Base-by-base conservation (phyloP, 371 early-diverging fungal species). In the Mucor racemosus region DNA sequence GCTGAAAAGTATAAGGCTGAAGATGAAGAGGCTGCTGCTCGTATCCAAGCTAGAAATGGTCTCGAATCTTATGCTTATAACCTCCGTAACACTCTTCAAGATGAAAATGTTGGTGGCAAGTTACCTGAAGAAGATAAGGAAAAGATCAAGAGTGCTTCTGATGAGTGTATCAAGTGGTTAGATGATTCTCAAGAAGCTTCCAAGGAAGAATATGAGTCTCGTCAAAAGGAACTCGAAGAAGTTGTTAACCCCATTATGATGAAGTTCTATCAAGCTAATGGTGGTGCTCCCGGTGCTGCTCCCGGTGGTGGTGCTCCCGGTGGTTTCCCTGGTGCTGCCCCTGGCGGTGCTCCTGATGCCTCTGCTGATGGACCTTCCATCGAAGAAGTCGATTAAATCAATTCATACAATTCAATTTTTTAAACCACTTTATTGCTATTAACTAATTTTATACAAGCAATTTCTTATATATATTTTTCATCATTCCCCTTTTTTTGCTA, bases 201-300 rank as follows among this genome's bases (percentile, higher is more conserved):
- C 80, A 95, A 93, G 87, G 94, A 94, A 77, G 96, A 94, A 86
- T 95, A 88, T 75, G 95, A 95, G 83, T 68, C 82, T 76, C 80
- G 84, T 72, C 92, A 93, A 80, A 95, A 94, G 91, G 94, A 94
- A 76, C 84, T 96, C 48, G 95, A 96, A 83, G 87, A 81, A 64
- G 74, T 91, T 59, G 92, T 93, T 72, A 94, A 94, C 90, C 96
- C 96, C 72, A 93, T 94, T 86, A 92, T 94, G 91, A 84, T 76
- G 76, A 90, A 88, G 78, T 70, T 94, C 67, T 94, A 94, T 73
- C 90, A 77, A 70, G 60, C 55, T 40, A 75, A 92, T 62, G 94
- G 91, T 72, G 94, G 89, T 76, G 89, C 81, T 71, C 77, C 71
- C 68, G 89, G 80, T 58, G 88, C 86, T 73, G 89, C 87, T 66